Evolutionary conservation across 371 early-diverging fungal genomes (phyloP).

Genomic region (Mortierella sp.): DNA sequence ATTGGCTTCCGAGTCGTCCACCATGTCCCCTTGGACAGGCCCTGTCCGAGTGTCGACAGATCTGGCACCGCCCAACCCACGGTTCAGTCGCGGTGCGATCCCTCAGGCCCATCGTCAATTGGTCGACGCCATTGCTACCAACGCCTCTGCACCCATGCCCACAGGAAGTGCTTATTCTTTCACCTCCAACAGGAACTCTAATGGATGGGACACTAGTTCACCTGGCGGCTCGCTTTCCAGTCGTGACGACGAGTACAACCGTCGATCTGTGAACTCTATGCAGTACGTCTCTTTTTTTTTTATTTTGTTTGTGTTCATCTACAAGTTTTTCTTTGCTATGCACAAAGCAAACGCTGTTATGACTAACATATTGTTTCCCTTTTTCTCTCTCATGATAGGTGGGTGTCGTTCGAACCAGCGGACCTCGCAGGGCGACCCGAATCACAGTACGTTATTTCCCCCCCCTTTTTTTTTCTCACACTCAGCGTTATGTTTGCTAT

Average conservation of each 20-base stretch:
- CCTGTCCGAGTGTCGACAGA: conserved; percentile 32
- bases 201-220: conserved; percentile 52
- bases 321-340: background rate
- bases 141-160: background rate
- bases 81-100: conserved; percentile 55
- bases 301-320: background rate
- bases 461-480: background rate
- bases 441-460: conserved; percentile 30
- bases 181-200: conserved; percentile 7
- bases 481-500: background rate
- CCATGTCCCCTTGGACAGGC: conserved; percentile 49
- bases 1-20: conserved; percentile 32
- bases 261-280: conserved; percentile 57
- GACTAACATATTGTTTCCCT: background rate
- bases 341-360: background rate
- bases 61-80: conserved; percentile 52
- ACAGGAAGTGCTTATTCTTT: background rate
- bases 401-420: conserved; percentile 52
- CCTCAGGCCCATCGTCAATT: conserved; percentile 51
- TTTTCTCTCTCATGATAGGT: conserved; percentile 13
- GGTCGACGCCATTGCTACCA: conserved; percentile 19
- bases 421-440: conserved; percentile 42
- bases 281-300: conserved; percentile 25
- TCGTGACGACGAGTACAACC: conserved; percentile 45
- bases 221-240: conserved; percentile 52